These are phyloP conservation scores for Gamarada debralockiae DNA, from an alignment of 495 filamentous ascomycete genomes.

Conservation along the genomic window DNA sequence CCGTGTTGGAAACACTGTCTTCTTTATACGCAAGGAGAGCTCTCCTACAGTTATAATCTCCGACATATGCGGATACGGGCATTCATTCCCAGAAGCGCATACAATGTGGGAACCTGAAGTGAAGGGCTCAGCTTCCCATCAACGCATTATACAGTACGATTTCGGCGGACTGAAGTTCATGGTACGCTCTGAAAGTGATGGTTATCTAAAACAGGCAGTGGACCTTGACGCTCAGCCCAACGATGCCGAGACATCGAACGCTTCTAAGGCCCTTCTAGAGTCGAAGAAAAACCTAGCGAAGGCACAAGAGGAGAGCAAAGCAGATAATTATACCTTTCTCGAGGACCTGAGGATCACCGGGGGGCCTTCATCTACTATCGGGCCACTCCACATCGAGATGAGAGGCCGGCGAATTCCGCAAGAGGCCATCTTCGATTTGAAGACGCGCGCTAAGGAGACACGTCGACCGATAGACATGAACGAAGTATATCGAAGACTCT, in stretches of 20 bases:
- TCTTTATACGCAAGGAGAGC: conserved; percentile 59
- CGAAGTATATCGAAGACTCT: too few species aligned
- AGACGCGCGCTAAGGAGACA: too few species aligned
- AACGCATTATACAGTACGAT: conserved; percentile 55
- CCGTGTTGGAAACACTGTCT: conserved; percentile 46
- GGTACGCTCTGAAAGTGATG: conserved; percentile 61
- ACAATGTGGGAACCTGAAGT: conserved; percentile 53
- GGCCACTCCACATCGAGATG: neutral
- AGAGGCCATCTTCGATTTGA: too few species aligned
- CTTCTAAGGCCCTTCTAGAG: neutral
- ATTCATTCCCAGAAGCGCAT: conserved; percentile 60
- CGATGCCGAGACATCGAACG: neutral
- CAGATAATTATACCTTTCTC: conserved; percentile 1
- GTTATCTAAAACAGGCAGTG: conserved; percentile 43
- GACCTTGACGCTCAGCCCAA: conserved; percentile 22
- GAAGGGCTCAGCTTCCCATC: conserved; percentile 53
- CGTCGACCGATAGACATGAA: too few species aligned
- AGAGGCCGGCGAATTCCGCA: too few species aligned
- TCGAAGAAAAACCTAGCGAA: conserved; percentile 4
- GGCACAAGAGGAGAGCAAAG: neutral
- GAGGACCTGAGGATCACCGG: too few species aligned
- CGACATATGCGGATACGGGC: conserved; percentile 55
- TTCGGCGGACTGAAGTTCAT: conserved; percentile 51
- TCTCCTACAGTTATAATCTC: conserved; percentile 47
- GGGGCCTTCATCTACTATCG: neutral